phyloP scores from a whole-genome alignment of 2,329 filamentous ascomycete genomes.

The Aspergillus oerlinghausenensis region DNA sequence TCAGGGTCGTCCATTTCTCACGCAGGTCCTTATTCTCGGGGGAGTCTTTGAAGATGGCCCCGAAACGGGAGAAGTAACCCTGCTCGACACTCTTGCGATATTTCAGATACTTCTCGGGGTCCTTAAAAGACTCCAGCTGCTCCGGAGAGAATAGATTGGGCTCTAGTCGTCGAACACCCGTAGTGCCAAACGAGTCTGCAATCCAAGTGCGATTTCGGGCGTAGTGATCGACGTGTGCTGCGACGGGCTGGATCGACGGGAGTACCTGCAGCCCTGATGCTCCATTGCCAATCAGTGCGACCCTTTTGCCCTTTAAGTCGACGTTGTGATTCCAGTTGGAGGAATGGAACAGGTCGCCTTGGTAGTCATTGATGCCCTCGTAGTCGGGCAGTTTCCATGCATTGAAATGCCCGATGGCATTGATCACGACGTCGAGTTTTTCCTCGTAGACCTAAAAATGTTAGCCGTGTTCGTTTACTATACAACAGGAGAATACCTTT shows the following conservation, averaged over 20 bases:
- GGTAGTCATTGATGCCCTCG: slow-evolving; percentile 52
- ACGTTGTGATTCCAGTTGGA: slow-evolving; percentile 55
- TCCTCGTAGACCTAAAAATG: slow-evolving; percentile 39
- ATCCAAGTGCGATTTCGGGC: slow-evolving; percentile 65
- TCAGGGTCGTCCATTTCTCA: slow-evolving; percentile 48
- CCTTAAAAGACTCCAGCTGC: slow-evolving; percentile 53
- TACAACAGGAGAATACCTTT: slow-evolving; percentile 10
- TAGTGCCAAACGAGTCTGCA: slow-evolving; percentile 57
- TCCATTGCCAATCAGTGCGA: slow-evolving; percentile 62
- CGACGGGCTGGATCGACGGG: slow-evolving; percentile 37
- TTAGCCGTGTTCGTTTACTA: slow-evolving; percentile 22
- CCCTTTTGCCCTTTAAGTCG: slow-evolving; percentile 46
- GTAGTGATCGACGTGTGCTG: slow-evolving; percentile 57
- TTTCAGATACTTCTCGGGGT: slow-evolving; percentile 57
- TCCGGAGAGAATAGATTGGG: slow-evolving; percentile 54
- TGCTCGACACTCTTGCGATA: slow-evolving; percentile 56
- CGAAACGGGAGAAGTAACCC: slow-evolving; percentile 59
- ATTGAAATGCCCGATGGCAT: slow-evolving; percentile 63
- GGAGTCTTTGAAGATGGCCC: slow-evolving; percentile 51
- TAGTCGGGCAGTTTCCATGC: slow-evolving; percentile 60
- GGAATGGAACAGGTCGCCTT: slow-evolving; percentile 55
- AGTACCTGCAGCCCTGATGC: slow-evolving; percentile 55
- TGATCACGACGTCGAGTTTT: slow-evolving; percentile 58
- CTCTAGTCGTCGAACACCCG: slow-evolving; percentile 48
- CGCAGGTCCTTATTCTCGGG: slow-evolving; percentile 47